Evolutionary conservation across 805 yeast genomes (phyloP).

Genomic region (Metschnikowia arizonensis): DNA sequence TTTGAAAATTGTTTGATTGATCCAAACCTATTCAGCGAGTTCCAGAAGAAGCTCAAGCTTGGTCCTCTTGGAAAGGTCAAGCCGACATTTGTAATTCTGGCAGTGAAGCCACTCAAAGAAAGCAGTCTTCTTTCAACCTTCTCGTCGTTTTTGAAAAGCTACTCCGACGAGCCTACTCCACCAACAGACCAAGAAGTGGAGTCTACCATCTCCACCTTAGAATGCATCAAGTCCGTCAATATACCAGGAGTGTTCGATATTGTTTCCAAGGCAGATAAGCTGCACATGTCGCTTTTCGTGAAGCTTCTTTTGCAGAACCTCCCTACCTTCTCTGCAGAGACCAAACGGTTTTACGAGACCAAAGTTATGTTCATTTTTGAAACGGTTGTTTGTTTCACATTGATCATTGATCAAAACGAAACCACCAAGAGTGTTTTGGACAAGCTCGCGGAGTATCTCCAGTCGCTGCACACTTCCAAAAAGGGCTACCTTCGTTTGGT

Average conservation of each 20-base stretch:
- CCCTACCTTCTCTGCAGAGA: slow-evolving; percentile 26
- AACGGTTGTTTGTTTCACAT: slow-evolving; percentile 33
- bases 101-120: slow-evolving; percentile 63
- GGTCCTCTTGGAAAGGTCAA: slow-evolving; percentile 55
- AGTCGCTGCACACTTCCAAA: slow-evolving; percentile 22
- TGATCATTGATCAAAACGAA: slow-evolving; percentile 25
- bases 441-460: slow-evolving; percentile 14
- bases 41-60: slow-evolving; percentile 55
- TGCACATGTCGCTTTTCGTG: slow-evolving; percentile 38
- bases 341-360: slow-evolving; percentile 42
- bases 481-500: slow-evolving; percentile 40
- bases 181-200: slow-evolving; percentile 94
- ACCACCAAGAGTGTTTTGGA: slow-evolving; percentile 18
- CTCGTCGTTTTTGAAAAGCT: slow-evolving; percentile 86
- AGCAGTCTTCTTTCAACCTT: slow-evolving; percentile 83
- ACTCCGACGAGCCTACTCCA: slow-evolving; percentile 79
- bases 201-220: slow-evolving; percentile 73
- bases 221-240: slow-evolving; percentile 73
- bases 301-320: slow-evolving; percentile 25
- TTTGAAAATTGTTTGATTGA: slow-evolving; percentile 69
- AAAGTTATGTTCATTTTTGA: slow-evolving; percentile 50
- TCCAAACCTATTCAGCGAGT: slow-evolving; percentile 57
- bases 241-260: slow-evolving; percentile 53
- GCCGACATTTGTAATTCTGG: slow-evolving; percentile 63
- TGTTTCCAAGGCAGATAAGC: slow-evolving; percentile 36